A percentile compares a stretch with the other conserved stretches of the same genome.
These are phyloP conservation scores for Inga leiocalycina DNA, from an alignment of 306 rosid species.

Conservation along the genomic window DNA sequence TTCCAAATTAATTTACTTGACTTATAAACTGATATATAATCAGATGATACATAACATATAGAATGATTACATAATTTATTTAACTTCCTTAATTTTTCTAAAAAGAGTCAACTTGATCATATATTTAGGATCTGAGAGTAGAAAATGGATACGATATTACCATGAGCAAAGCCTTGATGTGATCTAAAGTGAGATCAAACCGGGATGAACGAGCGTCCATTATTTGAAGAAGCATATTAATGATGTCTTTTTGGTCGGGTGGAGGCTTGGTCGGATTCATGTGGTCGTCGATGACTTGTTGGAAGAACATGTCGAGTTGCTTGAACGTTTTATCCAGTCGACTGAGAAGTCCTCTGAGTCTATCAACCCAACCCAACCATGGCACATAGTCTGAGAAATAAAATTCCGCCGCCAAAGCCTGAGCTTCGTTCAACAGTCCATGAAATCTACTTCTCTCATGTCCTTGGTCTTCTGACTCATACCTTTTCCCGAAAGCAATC, in stretches of 20 bases:
- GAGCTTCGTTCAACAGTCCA: constrained; percentile 41
- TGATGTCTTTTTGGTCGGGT: constrained; percentile 24
- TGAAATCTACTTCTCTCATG: constrained; percentile 35
- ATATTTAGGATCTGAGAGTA: no score
- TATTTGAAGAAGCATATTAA: constrained; percentile 35
- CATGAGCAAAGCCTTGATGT: constrained; percentile 32
- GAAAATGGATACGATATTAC: no score
- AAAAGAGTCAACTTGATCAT: no score
- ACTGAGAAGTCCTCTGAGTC: constrained; percentile 31
- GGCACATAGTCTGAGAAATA: constrained; percentile 47
- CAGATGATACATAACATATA: no score
- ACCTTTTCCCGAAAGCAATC: constrained; percentile 50
- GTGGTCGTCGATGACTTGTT: constrained; percentile 42
- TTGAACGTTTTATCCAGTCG: constrained; percentile 40
- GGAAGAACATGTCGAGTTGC: constrained; percentile 46
- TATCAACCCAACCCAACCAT: constrained; percentile 52
- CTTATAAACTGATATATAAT: no score
- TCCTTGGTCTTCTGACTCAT: constrained; percentile 14
- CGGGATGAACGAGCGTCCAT: constrained; percentile 13
- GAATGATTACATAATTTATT: no score
- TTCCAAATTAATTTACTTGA: no score
- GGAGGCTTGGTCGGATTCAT: background rate
- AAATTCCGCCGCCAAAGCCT: constrained; percentile 34
- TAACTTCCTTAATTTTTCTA: no score
- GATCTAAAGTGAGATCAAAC: constrained; percentile 39